Base-by-base conservation (phyloP, 106 monocot species). In the Chionographis japonica region DNA sequence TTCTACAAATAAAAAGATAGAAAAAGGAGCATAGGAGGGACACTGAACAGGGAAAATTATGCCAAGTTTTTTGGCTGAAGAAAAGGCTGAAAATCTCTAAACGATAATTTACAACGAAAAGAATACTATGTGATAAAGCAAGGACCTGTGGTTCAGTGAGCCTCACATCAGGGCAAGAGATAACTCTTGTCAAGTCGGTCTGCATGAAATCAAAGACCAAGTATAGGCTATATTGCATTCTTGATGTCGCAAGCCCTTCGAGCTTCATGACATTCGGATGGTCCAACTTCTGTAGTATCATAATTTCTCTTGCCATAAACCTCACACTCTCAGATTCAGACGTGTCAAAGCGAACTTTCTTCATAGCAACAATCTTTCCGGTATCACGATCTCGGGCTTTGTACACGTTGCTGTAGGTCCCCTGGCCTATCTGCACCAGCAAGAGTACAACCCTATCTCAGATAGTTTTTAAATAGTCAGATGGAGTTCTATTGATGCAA, bases 141-240 rank as follows among this genome's bases (percentile, higher is more conserved):
- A 66, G 38, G n/a, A 77, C 76, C 76, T 77, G 76, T 63, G 68
- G 69, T 64, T 77, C 76, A 37, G 76, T 77, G 15, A 77, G 76
- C 57, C 69, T 62, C 35, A 27, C 69, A 38, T 63, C 69, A 46
- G 68, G 35, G 9, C 69, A 62, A 57, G 62, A 69, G 49, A 77
- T 64, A 56, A 77, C 63, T 56, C 63, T 77, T 56, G 76, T 1
- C 62, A 70, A 70, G 63, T 77, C 76, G 6, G 69, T 42, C 40
- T 36, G 59, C 69, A 77, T 77, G 56, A 77, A 77, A 12, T 77
- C 76, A 55, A 70, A 77, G 40, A 70, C 76, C 63, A 77, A 52
- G 56, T 69, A 69, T 50, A 70, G 54, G 46, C 69, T 69, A 14
- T 52, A 64, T 14, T 77, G 62, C 76, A 77, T 77, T 64, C 76